Conservation (phyloP, 1,284 basidiomycete genomes). For the Ustilago curta region DNA sequence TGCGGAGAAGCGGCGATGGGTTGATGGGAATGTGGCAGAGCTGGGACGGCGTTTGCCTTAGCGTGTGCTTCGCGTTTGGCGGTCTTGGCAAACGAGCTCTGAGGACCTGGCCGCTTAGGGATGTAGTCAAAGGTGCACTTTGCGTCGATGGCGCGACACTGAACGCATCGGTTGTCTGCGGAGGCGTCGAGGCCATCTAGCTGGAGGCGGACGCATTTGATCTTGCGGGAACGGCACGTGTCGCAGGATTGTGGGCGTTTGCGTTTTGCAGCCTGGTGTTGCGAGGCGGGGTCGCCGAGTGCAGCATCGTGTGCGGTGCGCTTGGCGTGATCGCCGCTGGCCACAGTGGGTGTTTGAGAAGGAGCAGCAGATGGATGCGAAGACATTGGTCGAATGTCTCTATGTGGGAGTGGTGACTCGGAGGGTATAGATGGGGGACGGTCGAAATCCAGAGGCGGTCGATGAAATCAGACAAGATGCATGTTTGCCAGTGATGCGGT, state of each 20-base stretch:
- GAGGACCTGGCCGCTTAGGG: conserved; percentile 52
- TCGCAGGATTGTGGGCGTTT: conserved; percentile 58
- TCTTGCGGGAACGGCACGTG: conserved; percentile 55
- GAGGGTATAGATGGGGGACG: neutral
- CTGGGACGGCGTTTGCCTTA: conserved; percentile 1
- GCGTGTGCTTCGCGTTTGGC: conserved; percentile 32
- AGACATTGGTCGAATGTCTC: conserved; percentile 20
- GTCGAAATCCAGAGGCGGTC: too few species aligned
- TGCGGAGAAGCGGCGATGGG: conserved; percentile 8
- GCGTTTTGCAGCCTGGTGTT: conserved; percentile 27
- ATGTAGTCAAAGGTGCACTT: conserved; percentile 56
- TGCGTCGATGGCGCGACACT: conserved; percentile 52
- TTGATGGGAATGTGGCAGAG: conserved; percentile 2
- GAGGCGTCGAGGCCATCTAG: conserved; percentile 43
- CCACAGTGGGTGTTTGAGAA: neutral
- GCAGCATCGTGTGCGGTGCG: conserved; percentile 23
- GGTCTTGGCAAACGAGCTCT: conserved; percentile 50
- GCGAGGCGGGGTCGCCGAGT: conserved; percentile 15
- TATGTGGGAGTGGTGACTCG: neutral
- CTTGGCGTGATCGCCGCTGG: conserved; percentile 14
- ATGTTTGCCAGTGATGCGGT: too few species aligned
- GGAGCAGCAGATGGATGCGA: conserved; percentile 14
- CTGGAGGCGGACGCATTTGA: conserved; percentile 51
- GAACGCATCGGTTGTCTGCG: conserved; percentile 45
- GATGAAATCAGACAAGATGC: too few species aligned